These are phyloP conservation scores for Hygrophoropsis aurantiaca DNA, from an alignment of 768 basidiomycete species.

Conservation along the genomic window DNA sequence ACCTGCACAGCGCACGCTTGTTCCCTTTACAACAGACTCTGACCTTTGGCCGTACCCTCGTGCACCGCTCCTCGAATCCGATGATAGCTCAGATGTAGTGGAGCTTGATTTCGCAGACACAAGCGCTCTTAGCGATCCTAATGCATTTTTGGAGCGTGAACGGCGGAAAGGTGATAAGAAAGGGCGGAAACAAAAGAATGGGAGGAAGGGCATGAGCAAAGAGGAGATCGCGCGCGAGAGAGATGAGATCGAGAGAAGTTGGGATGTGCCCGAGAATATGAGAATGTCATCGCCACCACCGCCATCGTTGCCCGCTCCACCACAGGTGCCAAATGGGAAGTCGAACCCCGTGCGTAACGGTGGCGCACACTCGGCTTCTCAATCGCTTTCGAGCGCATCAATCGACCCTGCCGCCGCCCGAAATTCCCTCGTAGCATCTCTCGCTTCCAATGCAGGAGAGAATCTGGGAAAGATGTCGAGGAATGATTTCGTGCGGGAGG, in stretches of 20 bases:
- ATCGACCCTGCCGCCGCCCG: constrained; percentile 19
- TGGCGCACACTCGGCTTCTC: constrained; percentile 3
- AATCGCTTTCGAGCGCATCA: constrained; percentile 3
- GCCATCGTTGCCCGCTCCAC: not conserved
- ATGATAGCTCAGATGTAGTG: constrained; percentile 60
- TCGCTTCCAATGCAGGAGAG: constrained; percentile 17
- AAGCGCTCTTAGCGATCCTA: constrained; percentile 68
- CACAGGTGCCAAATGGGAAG: constrained; percentile 23
- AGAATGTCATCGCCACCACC: constrained; percentile 19
- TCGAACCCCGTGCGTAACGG: constrained; percentile 14
- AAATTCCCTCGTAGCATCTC: constrained; percentile 23
- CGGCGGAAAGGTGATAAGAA: constrained; percentile 21
- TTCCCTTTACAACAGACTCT: constrained; percentile 64
- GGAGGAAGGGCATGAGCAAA: constrained; percentile 33
- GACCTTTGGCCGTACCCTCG: constrained; percentile 74
- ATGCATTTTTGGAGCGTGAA: constrained; percentile 47
- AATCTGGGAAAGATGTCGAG: constrained; percentile 35
- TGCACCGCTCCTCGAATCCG: constrained; percentile 39
- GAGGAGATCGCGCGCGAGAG: constrained; percentile 39
- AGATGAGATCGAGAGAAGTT: constrained; percentile 57
- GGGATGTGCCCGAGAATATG: constrained; percentile 50
- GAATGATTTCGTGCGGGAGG: constrained; percentile 59
- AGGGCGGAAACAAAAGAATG: constrained; percentile 20
- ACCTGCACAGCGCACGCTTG: constrained; percentile 39
- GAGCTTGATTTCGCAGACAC: constrained; percentile 78